Evolutionary conservation across 495 filamentous ascomycete genomes (phyloP).

Genomic region (Penicillium atrosanguineum): DNA sequence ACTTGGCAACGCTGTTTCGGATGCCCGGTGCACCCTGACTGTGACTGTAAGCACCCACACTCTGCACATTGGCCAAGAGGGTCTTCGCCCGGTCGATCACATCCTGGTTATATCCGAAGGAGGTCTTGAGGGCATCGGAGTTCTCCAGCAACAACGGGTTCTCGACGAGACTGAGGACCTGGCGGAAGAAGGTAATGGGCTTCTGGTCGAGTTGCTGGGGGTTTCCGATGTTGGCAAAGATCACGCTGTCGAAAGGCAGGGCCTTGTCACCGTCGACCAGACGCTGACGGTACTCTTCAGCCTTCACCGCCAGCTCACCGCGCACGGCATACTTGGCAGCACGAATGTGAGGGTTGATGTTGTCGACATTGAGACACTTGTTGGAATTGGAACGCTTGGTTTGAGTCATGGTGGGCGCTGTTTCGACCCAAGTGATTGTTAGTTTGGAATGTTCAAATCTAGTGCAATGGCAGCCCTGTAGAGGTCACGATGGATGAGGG

Average conservation of each 20-base stretch:
- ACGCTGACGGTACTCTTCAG: constrained; percentile 79
- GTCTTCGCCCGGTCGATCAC: constrained; percentile 79
- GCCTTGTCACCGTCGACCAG: constrained; percentile 58
- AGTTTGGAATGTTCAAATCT: constrained; percentile 8
- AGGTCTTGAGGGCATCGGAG: constrained; percentile 61
- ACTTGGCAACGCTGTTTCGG: constrained; percentile 83
- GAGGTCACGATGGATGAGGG: background rate
- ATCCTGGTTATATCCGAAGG: constrained; percentile 79
- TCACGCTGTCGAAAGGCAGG: constrained; percentile 85
- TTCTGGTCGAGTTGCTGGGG: constrained; percentile 98
- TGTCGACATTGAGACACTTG: constrained; percentile 69
- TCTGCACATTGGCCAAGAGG: constrained; percentile 78
- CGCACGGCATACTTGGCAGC: constrained; percentile 94
- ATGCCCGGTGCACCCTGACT: constrained; percentile 84
- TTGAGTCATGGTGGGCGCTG: constrained; percentile 33
- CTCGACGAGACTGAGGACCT: constrained; percentile 92
- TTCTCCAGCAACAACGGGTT: constrained; percentile 81
- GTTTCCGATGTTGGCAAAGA: constrained; percentile 98
- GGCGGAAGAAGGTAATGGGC: constrained; percentile 97
- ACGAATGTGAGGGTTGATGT: constrained; percentile 86
- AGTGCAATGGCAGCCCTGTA: background rate
- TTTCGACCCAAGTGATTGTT: constrained; percentile 13
- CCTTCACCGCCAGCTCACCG: constrained; percentile 86
- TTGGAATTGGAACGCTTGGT: constrained; percentile 28
- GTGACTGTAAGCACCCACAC: constrained; percentile 93